Evolutionary conservation across 345 rosid species (phyloP), one percentile per base, ranked within the genome.

Genomic region (Boechera retrofracta): DNA sequence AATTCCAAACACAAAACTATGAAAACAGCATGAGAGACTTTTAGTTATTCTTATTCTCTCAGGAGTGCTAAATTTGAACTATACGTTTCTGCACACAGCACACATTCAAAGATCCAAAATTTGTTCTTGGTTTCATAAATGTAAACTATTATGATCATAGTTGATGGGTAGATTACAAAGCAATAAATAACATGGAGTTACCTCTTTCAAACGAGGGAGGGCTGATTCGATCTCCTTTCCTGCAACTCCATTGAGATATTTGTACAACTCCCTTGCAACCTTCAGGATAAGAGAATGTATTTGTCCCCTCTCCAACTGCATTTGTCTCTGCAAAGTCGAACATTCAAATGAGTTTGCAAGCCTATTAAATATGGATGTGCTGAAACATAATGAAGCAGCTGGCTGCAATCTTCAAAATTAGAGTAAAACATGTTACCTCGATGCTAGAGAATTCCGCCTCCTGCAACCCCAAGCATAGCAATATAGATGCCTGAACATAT

Each of bases 391-490:
- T 57, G 33, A 64, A 56, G 58, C 69, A 77, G 42, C 24, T 54
- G 63, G 7, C 52, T 28, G 52, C 12, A 28, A 63, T 63, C 36
- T 63, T 42, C 35, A 59, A 29, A 35, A 58, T 7, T 56, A 35
- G 73, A 38, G 55, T 45, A 28, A 13, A 79, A 68, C 55, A 79
- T 61, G 77, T 75, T 81, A 95, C 99, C 98, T 87, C 93, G 28
- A 89, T 56, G 80, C 73, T 73, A 47, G 87, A 83, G 69, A 92
- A 36, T 36, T 89, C 86, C 24, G 73, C 86, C 58, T 85, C 83
- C 83, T 89, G 99, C 88, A 95, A 86, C 18, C 98, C 98, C 72
- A 89, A 78, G 85, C 91, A 91, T 64, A 92, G 84, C 72, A 95
- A 77, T 76, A 95, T 79, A 62, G 97, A 87, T 58, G 97, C 94